Percentiles rank a stretch among this genome's conserved stretches.
These are phyloP conservation scores for Chaetoceros muelleri DNA, from an alignment of 108 stramenopile genomes.

Conservation along the genomic window DNA sequence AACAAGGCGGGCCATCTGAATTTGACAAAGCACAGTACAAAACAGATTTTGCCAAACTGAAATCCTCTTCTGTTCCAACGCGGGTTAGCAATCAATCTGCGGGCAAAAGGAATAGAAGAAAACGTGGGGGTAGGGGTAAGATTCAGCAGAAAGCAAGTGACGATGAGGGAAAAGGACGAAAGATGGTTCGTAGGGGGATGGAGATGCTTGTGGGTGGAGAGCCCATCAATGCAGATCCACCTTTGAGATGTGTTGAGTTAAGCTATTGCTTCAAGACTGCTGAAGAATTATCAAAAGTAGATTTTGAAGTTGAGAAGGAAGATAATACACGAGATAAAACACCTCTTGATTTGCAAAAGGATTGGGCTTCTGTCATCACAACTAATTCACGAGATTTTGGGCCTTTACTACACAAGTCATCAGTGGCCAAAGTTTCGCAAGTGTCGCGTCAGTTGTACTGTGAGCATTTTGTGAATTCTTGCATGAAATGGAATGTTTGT, in stretches of 20 bases:
- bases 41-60: slow-evolving; percentile 7
- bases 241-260: slow-evolving; percentile 51
- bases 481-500: slow-evolving; percentile 72
- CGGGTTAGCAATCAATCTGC: slow-evolving; percentile 5
- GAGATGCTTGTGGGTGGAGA: slow-evolving; percentile 85
- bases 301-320: not conserved
- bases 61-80: slow-evolving; percentile 1
- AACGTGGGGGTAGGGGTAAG: slow-evolving; percentile 21
- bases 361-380: slow-evolving; percentile 45
- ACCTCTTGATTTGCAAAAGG: not conserved
- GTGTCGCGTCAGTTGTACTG: slow-evolving; percentile 42
- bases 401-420: slow-evolving; percentile 43
- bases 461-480: slow-evolving; percentile 47
- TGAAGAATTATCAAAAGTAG: slow-evolving; percentile 7
- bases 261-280: slow-evolving; percentile 33
- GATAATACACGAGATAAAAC: not conserved
- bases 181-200: slow-evolving; percentile 78
- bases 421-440: slow-evolving; percentile 33
- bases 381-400: slow-evolving; percentile 67
- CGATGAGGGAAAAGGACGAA: slow-evolving; percentile 19
- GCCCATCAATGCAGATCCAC: slow-evolving; percentile 82
- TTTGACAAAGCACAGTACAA: slow-evolving; percentile 6
- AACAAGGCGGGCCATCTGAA: not conserved
- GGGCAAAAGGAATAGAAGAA: slow-evolving; percentile 12
- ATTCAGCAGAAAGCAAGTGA: not conserved